Evolutionary conservation across 805 yeast genomes (phyloP), one percentile per base, ranked within the genome.

Genomic region (Teunomyces aglyptinius): DNA sequence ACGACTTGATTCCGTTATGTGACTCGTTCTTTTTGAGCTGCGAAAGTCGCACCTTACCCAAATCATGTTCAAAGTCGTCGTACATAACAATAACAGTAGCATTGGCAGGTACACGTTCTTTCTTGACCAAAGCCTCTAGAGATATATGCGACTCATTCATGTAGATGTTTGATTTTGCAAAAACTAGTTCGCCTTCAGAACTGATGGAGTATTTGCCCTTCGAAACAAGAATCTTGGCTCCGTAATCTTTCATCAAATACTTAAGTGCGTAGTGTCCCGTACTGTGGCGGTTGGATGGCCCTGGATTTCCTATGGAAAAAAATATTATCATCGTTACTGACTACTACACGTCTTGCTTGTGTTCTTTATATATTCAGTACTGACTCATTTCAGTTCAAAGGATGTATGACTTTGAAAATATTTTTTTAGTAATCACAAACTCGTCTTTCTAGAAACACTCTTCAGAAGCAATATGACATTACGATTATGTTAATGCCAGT

Each of bases 281-380:
- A 1, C 75, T 70, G 46, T 71, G 77, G n/a, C 77, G 54, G 29
- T 58, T 66, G 20, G 61, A 54, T 6, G 67, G 61, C 0, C 75
- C 75, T 3, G 76, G 76, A 49, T 71, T 71, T 3, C 77, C 76
- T 22, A 71, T 57, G 10, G 76, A 60, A 41, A 62, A 59, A 26
- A 63, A 46, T 2, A 62, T 57, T 13, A 54, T 43, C 47, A 46
- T 47, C n/a, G 44, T 43, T 31, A 16, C 26, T n/a, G n/a, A n/a
- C 5, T 13, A 11, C 13, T 12, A 34, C 7, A 38, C 12, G 19
- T n/a, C 4, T n/a, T 38, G 8, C n/a, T 22, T 5, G 10, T 6
- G 24, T 12, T 8, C 15, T 34, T 18, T 19, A 18, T 18, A 34
- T 34, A 34, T 12, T 8, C 11, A 4, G 11, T 31, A 6, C 5